Evolutionary conservation across 140 eudicot genomes (phyloP), one percentile per base, ranked within the genome.

Genomic region (Ambrosia hybrid): DNA sequence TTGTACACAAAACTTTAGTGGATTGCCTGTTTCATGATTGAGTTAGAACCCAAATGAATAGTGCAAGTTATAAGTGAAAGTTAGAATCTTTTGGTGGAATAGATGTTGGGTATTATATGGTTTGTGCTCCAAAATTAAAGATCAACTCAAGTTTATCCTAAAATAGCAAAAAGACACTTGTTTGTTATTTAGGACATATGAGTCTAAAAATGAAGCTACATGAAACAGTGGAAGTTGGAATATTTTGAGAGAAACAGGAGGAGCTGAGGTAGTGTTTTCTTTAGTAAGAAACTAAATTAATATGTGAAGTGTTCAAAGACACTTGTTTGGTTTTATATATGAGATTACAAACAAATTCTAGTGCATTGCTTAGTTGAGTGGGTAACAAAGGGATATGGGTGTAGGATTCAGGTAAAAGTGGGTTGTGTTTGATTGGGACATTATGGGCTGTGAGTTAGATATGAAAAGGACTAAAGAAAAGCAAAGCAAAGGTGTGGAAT

Each of bases 291-390:
- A 73, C 64, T 38, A 17, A 36, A 48, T 67, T 46, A 21, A 21
- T 45, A 10, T 72, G 70, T 13, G 16, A 30, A 53, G 64, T 62
- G 36, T 78, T 71, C 7, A 26, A 38, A 67, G 75, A 67, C 46
- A 39, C 51, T 49, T 45, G 82, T 65, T 52, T 79, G 70, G 75
- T 21, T 73, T 58, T 79, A 73, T 73, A 79, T 67, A 79, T 78
- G 56, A 61, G 21, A 61, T 17, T 57, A 37, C 17, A 38, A 45
- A 62, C 67, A 14, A 38, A 51, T 10, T 14, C 37, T 73, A 66
- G 78, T 72, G 83, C 71, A 68, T 73, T 79, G 26, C 83, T 79
- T 79, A 67, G 55, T 73, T 34, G 55, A 73, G 72, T 79, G 83
- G 75, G 75, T 41, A 66, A 79, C 71, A 58, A 61, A 79, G 75